Conservation (phyloP, 139 green algal species). For the Astrephomene gubernaculifera region DNA sequence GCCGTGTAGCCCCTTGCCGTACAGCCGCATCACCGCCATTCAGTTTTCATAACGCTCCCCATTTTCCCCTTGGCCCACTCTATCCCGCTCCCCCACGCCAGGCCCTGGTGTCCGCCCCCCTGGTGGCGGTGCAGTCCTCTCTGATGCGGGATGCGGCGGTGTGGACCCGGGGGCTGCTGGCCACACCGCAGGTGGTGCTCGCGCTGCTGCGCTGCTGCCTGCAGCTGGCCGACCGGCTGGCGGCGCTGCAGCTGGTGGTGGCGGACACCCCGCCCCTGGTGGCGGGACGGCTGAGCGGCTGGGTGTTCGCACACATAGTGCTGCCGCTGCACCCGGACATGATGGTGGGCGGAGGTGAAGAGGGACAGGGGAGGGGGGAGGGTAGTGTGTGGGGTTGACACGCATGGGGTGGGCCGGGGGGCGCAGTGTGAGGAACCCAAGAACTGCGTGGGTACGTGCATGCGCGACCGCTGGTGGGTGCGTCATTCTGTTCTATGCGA, state of each 20-base stretch:
- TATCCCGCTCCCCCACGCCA: neutral
- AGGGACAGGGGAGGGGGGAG: neutral
- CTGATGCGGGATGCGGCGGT: constrained; percentile 24
- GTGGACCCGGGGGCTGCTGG: constrained; percentile 8
- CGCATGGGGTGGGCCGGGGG: neutral
- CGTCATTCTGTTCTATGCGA: too few relatives aligned
- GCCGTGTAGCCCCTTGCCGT: neutral
- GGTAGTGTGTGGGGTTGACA: neutral
- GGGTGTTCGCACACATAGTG: constrained; percentile 11
- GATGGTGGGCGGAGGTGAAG: neutral
- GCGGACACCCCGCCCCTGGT: constrained; percentile 20
- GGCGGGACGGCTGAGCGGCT: constrained; percentile 11
- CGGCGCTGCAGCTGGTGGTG: constrained; percentile 35
- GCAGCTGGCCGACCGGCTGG: constrained; percentile 12
- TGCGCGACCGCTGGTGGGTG: too few relatives aligned
- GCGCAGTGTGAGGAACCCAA: neutral
- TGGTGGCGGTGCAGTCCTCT: constrained; percentile 31
- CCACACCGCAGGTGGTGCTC: constrained; percentile 25
- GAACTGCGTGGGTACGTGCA: neutral
- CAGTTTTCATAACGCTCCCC: too few relatives aligned
- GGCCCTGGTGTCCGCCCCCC: neutral
- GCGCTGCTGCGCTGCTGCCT: neutral
- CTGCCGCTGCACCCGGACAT: constrained; percentile 1
- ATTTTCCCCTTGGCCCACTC: neutral
- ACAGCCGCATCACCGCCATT: too few relatives aligned